Evolutionary conservation across 148 eudicot species (phyloP).

Genomic region (Dianthus caryophyllus): DNA sequence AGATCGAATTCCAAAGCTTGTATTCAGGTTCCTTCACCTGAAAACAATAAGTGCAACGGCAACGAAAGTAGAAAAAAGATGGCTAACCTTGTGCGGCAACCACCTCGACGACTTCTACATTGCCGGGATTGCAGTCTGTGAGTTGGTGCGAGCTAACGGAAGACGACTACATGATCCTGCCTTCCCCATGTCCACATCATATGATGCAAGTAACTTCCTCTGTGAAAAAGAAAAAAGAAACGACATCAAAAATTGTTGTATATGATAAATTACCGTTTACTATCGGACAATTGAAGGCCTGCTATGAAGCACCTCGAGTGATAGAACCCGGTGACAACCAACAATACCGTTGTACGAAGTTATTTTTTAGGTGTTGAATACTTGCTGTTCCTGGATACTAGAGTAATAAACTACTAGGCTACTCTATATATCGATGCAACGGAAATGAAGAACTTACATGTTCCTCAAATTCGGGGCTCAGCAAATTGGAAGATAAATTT

Average conservation of each 20-base stretch:
- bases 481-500: conserved; percentile 62
- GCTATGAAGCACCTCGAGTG: too few relatives aligned
- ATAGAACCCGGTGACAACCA: too few relatives aligned
- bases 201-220: conserved; percentile 33
- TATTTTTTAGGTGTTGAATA: too few relatives aligned
- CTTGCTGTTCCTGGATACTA: too few relatives aligned
- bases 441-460: conserved; percentile 59
- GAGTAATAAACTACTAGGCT: too few relatives aligned
- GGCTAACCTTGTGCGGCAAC: neutral
- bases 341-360: too few relatives aligned
- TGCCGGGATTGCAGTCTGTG: conserved; percentile 34
- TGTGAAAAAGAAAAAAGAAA: conserved; percentile 7
- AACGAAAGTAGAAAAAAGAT: neutral
- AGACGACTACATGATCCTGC: conserved; percentile 28
- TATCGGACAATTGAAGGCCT: neutral
- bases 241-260: neutral
- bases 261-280: neutral
- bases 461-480: conserved; percentile 75
- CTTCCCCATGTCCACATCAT: conserved; percentile 34
- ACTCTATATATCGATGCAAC: too few relatives aligned
- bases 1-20: too few relatives aligned
- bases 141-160: conserved; percentile 18
- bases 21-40: too few relatives aligned
- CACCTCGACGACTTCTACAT: conserved; percentile 8
- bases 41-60: too few relatives aligned